These are phyloP conservation scores for Gilbertella persicaria DNA, from an alignment of 371 early-diverging fungal genomes.

Conservation along the genomic window DNA sequence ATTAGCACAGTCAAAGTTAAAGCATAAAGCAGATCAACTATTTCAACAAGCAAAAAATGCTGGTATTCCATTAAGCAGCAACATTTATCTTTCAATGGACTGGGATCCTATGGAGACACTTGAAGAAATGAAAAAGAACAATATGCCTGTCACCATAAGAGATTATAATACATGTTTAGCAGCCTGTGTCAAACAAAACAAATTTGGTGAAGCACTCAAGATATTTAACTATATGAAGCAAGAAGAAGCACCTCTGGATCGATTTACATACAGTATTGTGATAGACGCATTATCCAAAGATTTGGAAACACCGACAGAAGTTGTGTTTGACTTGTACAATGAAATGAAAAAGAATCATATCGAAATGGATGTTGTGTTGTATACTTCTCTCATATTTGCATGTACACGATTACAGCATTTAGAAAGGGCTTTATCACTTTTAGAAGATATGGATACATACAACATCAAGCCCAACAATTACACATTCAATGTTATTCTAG, in stretches of 20 bases:
- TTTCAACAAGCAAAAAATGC: slow-evolving; percentile 21
- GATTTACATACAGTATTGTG: slow-evolving; percentile 37
- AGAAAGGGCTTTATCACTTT: slow-evolving; percentile 22
- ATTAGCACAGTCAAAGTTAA: slow-evolving; percentile 1
- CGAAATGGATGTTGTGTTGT: slow-evolving; percentile 31
- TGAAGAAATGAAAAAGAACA: slow-evolving; percentile 20
- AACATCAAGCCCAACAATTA: slow-evolving; percentile 33
- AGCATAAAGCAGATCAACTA: slow-evolving; percentile 1
- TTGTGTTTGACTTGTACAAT: slow-evolving; percentile 35
- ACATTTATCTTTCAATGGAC: slow-evolving; percentile 30
- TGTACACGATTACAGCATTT: slow-evolving; percentile 25
- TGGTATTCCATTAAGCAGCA: slow-evolving; percentile 4
- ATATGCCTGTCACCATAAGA: not conserved
- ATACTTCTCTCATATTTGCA: slow-evolving; percentile 32
- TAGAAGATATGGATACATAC: slow-evolving; percentile 36
- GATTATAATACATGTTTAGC: slow-evolving; percentile 41
- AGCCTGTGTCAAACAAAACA: slow-evolving; percentile 27
- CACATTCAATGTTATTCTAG: slow-evolving; percentile 39
- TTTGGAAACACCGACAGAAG: slow-evolving; percentile 12
- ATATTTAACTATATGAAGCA: slow-evolving; percentile 33
- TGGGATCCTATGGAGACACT: slow-evolving; percentile 29
- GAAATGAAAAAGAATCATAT: slow-evolving; percentile 35
- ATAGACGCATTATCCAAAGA: slow-evolving; percentile 44
- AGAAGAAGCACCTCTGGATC: slow-evolving; percentile 25
- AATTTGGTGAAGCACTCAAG: slow-evolving; percentile 32